A percentile compares a stretch with the other conserved stretches of the same genome.
Evolutionary conservation across 148 eudicot genomes (phyloP).

Genomic region (Bassia scoparia): DNA sequence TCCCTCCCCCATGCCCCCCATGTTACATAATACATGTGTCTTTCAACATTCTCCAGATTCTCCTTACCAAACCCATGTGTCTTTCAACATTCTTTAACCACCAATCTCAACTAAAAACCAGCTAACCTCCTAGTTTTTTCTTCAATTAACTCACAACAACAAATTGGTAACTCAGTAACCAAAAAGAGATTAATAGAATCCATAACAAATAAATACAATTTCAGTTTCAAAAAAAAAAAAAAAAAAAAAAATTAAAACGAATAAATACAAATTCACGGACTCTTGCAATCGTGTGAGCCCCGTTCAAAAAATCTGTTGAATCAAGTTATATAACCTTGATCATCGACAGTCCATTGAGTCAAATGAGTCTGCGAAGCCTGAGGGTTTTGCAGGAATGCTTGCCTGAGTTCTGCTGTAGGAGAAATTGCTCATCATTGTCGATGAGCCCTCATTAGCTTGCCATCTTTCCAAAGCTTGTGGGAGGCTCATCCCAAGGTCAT

Average conservation of each 20-base stretch:
- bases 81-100: conserved; percentile 24
- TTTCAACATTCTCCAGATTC: conserved; percentile 15
- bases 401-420: conserved; percentile 40
- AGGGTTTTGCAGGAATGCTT: conserved; percentile 50
- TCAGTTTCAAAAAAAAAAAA: background rate
- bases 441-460: conserved; percentile 36
- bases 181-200: background rate
- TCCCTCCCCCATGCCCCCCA: conserved; percentile 13
- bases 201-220: conserved; percentile 16
- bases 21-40: conserved; percentile 21
- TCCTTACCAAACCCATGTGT: conserved; percentile 40
- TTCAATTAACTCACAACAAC: conserved; percentile 12
- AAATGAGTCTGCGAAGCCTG: conserved; percentile 54
- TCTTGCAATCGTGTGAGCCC: conserved; percentile 15
- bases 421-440: conserved; percentile 38
- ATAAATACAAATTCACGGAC: conserved; percentile 14
- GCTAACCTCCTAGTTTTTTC: background rate
- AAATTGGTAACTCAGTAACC: conserved; percentile 4
- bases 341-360: conserved; percentile 47
- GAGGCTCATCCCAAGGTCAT: conserved; percentile 33
- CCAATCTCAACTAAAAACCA: conserved; percentile 21
- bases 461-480: conserved; percentile 32
- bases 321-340: background rate
- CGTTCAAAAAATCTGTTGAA: background rate
- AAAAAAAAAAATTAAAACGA: background rate